Conservation (phyloP, 257 asterid species). For the Solanum lignicaule region DNA sequence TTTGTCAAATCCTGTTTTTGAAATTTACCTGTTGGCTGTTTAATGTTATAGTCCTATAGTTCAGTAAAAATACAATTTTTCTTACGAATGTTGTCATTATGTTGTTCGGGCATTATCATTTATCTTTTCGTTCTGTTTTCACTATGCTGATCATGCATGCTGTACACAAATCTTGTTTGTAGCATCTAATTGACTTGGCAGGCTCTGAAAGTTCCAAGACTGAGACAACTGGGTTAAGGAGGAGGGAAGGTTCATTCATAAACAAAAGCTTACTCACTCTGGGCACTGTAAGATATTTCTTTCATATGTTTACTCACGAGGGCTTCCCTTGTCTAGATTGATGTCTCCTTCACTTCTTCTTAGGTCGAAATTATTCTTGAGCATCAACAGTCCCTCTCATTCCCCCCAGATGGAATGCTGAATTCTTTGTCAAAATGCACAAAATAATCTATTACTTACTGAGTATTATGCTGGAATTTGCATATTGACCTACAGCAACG, state of each 20-base stretch:
- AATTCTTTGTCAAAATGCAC: background rate
- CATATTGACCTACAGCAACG: background rate
- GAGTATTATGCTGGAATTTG: background rate
- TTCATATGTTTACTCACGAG: slow-evolving; percentile 2
- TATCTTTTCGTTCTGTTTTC: background rate
- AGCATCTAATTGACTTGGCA: slow-evolving; percentile 89
- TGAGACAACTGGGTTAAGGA: slow-evolving; percentile 67
- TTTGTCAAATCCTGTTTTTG: background rate
- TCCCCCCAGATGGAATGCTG: background rate
- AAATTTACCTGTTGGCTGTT: background rate
- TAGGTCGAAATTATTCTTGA: background rate
- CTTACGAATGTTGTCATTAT: background rate
- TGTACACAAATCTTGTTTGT: slow-evolving; percentile 41
- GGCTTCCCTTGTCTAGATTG: slow-evolving; percentile 3
- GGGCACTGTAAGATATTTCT: slow-evolving; percentile 61
- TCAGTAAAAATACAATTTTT: background rate
- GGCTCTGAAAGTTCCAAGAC: slow-evolving; percentile 89
- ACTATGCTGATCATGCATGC: slow-evolving; percentile 12
- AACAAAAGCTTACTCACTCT: slow-evolving; percentile 75
- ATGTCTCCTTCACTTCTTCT: background rate
- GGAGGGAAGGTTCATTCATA: slow-evolving; percentile 79
- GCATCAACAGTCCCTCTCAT: background rate
- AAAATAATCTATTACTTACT: background rate
- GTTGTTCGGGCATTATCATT: background rate
- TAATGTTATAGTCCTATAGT: background rate